Evolutionary conservation across 345 rosid genomes (phyloP).

Genomic region (Mallotus nudiflorus): DNA sequence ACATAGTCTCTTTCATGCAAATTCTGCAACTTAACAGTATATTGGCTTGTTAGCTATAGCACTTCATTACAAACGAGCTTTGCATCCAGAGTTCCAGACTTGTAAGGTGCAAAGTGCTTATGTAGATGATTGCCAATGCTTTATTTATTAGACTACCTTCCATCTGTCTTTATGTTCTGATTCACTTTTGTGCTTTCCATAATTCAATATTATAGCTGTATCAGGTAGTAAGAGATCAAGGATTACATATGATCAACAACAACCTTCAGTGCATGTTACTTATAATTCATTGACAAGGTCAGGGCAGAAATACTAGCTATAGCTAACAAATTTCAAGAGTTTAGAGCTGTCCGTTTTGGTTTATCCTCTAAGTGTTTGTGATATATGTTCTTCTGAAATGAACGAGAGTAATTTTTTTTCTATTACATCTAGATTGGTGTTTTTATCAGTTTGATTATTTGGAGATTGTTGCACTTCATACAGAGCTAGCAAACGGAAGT

Average conservation of each 20-base stretch:
- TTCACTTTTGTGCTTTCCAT: slow-evolving; percentile 45
- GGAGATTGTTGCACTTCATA: slow-evolving; percentile 18
- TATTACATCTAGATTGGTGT: slow-evolving; percentile 11
- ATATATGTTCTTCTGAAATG: neutral
- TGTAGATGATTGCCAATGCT: neutral
- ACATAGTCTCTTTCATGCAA: slow-evolving; percentile 7
- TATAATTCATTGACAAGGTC: slow-evolving; percentile 82
- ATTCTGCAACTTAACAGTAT: neutral
- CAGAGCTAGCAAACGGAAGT: slow-evolving; percentile 88
- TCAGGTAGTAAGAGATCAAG: slow-evolving; percentile 75
- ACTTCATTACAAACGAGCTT: neutral
- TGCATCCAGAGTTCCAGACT: neutral
- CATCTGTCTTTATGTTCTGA: neutral
- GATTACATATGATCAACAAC: slow-evolving; percentile 45
- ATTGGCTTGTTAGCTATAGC: neutral
- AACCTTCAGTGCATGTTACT: slow-evolving; percentile 72
- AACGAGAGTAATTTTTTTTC: neutral
- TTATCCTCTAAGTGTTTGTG: slow-evolving; percentile 10
- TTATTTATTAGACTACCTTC: neutral
- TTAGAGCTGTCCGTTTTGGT: slow-evolving; percentile 9
- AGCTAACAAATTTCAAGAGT: slow-evolving; percentile 11
- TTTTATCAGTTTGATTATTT: slow-evolving; percentile 14
- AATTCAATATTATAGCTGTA: slow-evolving; percentile 51
- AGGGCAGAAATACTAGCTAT: slow-evolving; percentile 25
- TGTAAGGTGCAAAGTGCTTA: neutral